Percentiles rank a stretch among this genome's conserved stretches.
Conservation (phyloP, 306 rosid genomes). For the Carpinus viminea region DNA sequence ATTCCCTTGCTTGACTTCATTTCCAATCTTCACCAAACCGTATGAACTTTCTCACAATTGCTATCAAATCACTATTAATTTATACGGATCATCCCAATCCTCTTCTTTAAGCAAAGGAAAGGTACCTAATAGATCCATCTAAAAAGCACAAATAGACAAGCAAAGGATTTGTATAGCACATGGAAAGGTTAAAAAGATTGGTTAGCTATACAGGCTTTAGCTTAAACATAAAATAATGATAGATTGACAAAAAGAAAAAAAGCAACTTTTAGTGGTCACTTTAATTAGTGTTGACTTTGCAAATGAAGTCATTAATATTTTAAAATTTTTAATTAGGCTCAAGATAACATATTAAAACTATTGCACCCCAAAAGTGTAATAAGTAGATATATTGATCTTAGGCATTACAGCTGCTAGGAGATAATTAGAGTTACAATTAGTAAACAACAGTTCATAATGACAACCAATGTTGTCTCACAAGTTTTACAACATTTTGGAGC, state of each 20-base stretch:
- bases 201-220: slow-evolving; percentile 4
- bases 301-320: not conserved
- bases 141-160: not conserved
- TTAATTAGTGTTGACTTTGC: slow-evolving; percentile 15
- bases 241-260: slow-evolving; percentile 9
- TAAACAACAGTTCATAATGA: not conserved
- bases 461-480: slow-evolving; percentile 5
- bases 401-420: slow-evolving; percentile 25
- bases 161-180: not conserved
- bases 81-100: not conserved
- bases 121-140: not conserved
- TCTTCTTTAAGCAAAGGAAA: not conserved
- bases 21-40: too few species aligned
- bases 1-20: too few species aligned
- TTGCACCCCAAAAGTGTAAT: not conserved
- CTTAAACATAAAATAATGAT: slow-evolving; percentile 9
- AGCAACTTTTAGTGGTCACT: slow-evolving; percentile 10
- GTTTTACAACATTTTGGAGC: slow-evolving; percentile 16
- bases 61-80: too few species aligned
- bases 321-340: not conserved
- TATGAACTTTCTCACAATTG: too few species aligned
- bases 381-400: not conserved
- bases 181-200: slow-evolving; percentile 18
- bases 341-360: not conserved
- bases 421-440: not conserved